Conservation (phyloP, 2,329 filamentous ascomycete genomes). For the Zymoseptoria ardabiliae region DNA sequence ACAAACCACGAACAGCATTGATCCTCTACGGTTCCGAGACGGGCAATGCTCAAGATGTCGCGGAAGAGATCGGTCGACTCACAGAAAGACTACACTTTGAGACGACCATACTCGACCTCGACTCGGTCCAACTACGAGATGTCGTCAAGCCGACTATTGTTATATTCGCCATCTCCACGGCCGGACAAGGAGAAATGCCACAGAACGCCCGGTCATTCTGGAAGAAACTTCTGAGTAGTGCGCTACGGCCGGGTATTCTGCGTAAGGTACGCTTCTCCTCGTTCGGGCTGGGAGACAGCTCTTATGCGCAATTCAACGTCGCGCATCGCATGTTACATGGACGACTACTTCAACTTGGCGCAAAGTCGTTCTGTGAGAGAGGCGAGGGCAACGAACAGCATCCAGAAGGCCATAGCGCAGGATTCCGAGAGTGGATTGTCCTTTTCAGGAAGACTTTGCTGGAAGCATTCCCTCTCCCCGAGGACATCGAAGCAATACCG, state of each 20-base stretch:
- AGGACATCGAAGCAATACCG: conserved; percentile 61
- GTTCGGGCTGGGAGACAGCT: conserved; percentile 90
- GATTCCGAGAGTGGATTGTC: conserved; percentile 34
- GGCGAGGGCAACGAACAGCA: conserved; percentile 93
- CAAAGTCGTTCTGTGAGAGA: conserved; percentile 63
- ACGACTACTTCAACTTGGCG: conserved; percentile 75
- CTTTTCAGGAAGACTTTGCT: conserved; percentile 61
- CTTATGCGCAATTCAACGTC: conserved; percentile 91
- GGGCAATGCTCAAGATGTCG: conserved; percentile 86
- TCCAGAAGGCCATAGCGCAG: conserved; percentile 64
- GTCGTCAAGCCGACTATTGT: conserved; percentile 48
- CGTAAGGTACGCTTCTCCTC: conserved; percentile 65
- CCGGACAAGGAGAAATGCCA: conserved; percentile 89
- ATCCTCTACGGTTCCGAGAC: conserved; percentile 93
- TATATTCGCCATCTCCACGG: conserved; percentile 81
- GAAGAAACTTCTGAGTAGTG: conserved; percentile 74
- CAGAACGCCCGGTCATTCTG: conserved; percentile 76
- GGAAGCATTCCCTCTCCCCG: conserved; percentile 60
- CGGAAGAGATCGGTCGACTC: conserved; percentile 70
- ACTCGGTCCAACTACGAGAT: conserved; percentile 58
- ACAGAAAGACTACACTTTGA: conserved; percentile 72
- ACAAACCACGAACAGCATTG: conserved; percentile 46
- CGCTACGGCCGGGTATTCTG: conserved; percentile 64
- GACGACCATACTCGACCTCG: conserved; percentile 68
- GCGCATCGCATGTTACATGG: conserved; percentile 82